phyloP scores from a whole-genome alignment of 2,329 filamentous ascomycete genomes.

The Aschersonia sp. region DNA sequence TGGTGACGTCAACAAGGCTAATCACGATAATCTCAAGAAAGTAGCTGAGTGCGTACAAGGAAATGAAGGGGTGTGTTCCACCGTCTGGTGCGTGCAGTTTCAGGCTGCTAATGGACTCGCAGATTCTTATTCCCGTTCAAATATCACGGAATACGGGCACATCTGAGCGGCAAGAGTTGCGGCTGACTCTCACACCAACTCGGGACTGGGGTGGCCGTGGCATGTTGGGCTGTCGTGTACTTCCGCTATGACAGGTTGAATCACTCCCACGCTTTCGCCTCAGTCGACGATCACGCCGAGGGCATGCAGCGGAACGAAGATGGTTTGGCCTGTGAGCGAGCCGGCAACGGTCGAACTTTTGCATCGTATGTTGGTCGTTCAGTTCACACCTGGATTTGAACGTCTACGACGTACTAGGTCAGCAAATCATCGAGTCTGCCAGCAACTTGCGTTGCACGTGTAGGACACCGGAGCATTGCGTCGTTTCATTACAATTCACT shows the following conservation, averaged over 20 bases:
- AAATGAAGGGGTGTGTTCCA: slow-evolving; percentile 66
- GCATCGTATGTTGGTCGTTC: too few species aligned
- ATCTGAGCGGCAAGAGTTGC: slow-evolving; percentile 39
- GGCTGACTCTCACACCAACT: slow-evolving; percentile 60
- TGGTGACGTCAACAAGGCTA: slow-evolving; percentile 68
- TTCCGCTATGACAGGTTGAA: slow-evolving; percentile 47
- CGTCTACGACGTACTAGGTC: too few species aligned
- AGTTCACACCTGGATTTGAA: too few species aligned
- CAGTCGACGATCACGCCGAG: too few species aligned
- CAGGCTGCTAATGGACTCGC: slow-evolving; percentile 1
- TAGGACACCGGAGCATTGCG: too few species aligned
- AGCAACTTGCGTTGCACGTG: too few species aligned
- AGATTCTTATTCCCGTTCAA: slow-evolving; percentile 61
- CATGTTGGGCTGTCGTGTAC: slow-evolving; percentile 76
- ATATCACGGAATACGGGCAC: slow-evolving; percentile 34
- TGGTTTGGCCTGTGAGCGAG: too few species aligned
- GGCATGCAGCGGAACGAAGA: too few species aligned
- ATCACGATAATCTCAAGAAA: slow-evolving; percentile 74
- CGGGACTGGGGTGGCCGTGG: slow-evolving; percentile 84
- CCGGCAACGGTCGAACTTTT: too few species aligned
- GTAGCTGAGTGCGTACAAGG: slow-evolving; percentile 83
- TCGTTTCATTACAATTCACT: too few species aligned
- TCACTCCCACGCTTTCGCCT: not conserved
- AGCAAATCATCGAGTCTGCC: too few species aligned
- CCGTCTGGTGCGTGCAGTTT: not conserved